phyloP scores from a whole-genome alignment of 257 asterid genomes.

The Petrea volubilis region DNA sequence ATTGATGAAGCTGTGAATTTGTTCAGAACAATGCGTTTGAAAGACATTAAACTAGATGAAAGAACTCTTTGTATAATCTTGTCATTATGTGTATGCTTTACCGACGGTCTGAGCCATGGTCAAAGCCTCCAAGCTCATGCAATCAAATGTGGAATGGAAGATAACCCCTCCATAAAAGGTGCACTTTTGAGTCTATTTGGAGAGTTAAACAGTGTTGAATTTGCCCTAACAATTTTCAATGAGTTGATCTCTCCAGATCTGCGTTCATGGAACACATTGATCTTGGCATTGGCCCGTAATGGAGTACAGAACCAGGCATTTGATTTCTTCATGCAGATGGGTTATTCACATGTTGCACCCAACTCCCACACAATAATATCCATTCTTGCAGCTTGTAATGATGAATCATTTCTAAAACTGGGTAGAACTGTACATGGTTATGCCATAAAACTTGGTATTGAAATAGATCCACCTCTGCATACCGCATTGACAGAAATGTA shows the following conservation, averaged over 20 bases:
- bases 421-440: conserved; percentile 33
- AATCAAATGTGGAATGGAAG: conserved; percentile 31
- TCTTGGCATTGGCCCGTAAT: conserved; percentile 21
- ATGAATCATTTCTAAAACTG: conserved; percentile 7
- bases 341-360: conserved; percentile 9
- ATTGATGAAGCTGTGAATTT: not conserved
- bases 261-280: conserved; percentile 27
- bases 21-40: not conserved
- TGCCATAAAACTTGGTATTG: conserved; percentile 25
- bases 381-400: conserved; percentile 33
- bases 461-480: conserved; percentile 23
- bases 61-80: conserved; percentile 12
- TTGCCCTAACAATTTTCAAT: conserved; percentile 20
- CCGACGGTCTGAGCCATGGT: conserved; percentile 26
- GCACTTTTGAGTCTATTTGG: conserved; percentile 22
- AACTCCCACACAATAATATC: conserved; percentile 29
- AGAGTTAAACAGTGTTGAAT: conserved; percentile 19
- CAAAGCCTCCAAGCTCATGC: conserved; percentile 32
- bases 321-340: conserved; percentile 28
- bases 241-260: conserved; percentile 14
- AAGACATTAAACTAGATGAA: conserved; percentile 24
- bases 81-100: conserved; percentile 2
- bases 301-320: conserved; percentile 12
- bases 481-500: conserved; percentile 39
- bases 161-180: not conserved